Evolutionary conservation across 306 rosid species (phyloP).

Genomic region (Luffa aegyptiaca): DNA sequence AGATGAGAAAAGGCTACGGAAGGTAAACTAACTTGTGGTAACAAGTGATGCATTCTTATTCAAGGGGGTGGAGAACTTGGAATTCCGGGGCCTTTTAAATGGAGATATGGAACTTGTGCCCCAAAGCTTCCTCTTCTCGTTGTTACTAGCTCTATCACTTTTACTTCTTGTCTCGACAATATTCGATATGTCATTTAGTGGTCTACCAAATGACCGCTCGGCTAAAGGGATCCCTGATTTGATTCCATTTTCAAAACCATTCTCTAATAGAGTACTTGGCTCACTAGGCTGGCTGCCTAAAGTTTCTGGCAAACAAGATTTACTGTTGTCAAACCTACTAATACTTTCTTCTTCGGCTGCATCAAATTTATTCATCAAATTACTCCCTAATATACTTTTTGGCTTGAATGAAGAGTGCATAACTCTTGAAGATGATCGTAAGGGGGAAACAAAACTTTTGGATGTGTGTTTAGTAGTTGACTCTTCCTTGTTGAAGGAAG

Average conservation of each 20-base stretch:
- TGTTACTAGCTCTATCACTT: conserved; percentile 17
- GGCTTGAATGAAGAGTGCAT: conserved; percentile 27
- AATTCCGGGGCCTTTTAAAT: conserved; percentile 70
- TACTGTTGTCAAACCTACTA: conserved; percentile 18
- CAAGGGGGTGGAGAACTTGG: conserved; percentile 36
- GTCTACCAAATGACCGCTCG: conserved; percentile 27
- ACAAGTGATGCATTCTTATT: conserved; percentile 24
- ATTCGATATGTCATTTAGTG: conserved; percentile 61
- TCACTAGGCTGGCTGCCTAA: conserved; percentile 10
- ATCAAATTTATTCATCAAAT: conserved; percentile 57
- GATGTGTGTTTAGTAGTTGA: conserved; percentile 14
- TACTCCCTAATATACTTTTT: conserved; percentile 32
- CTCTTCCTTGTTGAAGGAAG: conserved; percentile 16
- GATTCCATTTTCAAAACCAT: conserved; percentile 23
- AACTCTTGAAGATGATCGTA: conserved; percentile 24
- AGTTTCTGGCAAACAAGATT: conserved; percentile 24
- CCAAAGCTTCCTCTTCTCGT: conserved; percentile 54
- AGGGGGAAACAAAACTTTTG: conserved; percentile 39
- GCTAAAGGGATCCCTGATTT: conserved; percentile 25
- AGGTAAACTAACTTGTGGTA: conserved; percentile 36
- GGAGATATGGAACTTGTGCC: conserved; percentile 43
- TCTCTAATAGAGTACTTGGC: conserved; percentile 8
- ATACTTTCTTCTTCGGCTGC: conserved; percentile 39
- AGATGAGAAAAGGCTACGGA: not conserved
- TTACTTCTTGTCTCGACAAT: conserved; percentile 21